Conservation (phyloP, 2,329 filamentous ascomycete species). For the Setomelanomma holmii region DNA sequence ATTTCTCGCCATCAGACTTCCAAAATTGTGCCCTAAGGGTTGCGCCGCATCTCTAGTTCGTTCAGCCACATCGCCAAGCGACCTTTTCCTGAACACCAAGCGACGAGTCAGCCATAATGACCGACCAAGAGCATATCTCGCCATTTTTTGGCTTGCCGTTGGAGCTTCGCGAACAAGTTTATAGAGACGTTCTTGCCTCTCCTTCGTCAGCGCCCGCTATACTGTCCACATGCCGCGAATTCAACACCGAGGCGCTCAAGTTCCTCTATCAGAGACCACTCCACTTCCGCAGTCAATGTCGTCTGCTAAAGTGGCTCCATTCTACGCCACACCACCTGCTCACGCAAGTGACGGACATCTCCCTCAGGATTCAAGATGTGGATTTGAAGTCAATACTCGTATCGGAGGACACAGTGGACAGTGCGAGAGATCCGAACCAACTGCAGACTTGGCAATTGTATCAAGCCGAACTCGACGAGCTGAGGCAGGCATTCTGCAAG, state of each 20-base stretch:
- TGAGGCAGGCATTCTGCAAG: slow-evolving; percentile 18
- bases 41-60: neutral
- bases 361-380: slow-evolving; percentile 37
- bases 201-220: slow-evolving; percentile 25
- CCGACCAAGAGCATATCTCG: neutral
- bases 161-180: slow-evolving; percentile 41
- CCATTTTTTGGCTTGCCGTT: slow-evolving; percentile 26
- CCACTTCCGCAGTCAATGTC: slow-evolving; percentile 29
- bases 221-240: slow-evolving; percentile 33
- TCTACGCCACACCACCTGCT: slow-evolving; percentile 20
- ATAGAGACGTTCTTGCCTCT: slow-evolving; percentile 30
- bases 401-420: neutral
- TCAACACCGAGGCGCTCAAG: slow-evolving; percentile 35
- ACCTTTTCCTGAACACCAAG: no score
- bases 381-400: slow-evolving; percentile 32
- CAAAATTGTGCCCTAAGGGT: neutral
- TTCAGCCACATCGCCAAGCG: neutral
- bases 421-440: neutral
- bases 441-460: slow-evolving; percentile 36
- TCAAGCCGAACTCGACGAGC: slow-evolving; percentile 26
- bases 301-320: slow-evolving; percentile 32
- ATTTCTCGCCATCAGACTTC: neutral
- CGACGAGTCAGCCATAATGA: no score
- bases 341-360: slow-evolving; percentile 23
- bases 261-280: slow-evolving; percentile 40